Evolutionary conservation across 352 stramenopile species (phyloP).

Genomic region (Phytophthora tentaculata): DNA sequence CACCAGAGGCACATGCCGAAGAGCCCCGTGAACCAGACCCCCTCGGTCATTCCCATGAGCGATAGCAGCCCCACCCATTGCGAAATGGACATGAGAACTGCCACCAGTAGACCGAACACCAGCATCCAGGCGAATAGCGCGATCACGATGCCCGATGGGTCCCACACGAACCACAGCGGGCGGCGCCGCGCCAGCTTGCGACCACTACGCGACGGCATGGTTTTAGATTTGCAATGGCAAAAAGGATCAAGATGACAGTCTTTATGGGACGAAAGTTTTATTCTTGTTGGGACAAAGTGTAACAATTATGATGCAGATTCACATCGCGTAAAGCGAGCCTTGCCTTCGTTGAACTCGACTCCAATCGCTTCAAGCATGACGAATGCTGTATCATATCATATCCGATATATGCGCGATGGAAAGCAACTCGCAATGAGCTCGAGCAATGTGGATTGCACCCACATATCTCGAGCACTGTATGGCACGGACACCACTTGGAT

Average conservation of each 20-base stretch:
- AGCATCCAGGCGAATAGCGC: slow-evolving; percentile 64
- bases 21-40: slow-evolving; percentile 55
- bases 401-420: no score
- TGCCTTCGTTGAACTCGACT: no score
- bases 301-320: no score
- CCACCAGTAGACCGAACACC: slow-evolving; percentile 49
- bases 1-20: slow-evolving; percentile 79
- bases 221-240: slow-evolving; percentile 12
- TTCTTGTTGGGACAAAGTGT: slow-evolving; percentile 7
- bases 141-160: slow-evolving; percentile 70
- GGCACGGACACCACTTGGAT: no score
- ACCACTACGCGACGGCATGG: slow-evolving; percentile 11
- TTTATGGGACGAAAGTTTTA: no score
- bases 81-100: slow-evolving; percentile 57
- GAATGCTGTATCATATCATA: no score
- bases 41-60: slow-evolving; percentile 47
- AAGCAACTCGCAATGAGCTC: not conserved
- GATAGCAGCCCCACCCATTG: slow-evolving; percentile 68
- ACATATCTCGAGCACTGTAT: no score
- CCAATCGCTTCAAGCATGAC: no score
- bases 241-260: no score
- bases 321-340: no score
- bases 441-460: no score
- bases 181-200: slow-evolving; percentile 3
- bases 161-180: slow-evolving; percentile 62